phyloP scores from a whole-genome alignment of 257 asterid species.

The Solanum gandarillasii region DNA sequence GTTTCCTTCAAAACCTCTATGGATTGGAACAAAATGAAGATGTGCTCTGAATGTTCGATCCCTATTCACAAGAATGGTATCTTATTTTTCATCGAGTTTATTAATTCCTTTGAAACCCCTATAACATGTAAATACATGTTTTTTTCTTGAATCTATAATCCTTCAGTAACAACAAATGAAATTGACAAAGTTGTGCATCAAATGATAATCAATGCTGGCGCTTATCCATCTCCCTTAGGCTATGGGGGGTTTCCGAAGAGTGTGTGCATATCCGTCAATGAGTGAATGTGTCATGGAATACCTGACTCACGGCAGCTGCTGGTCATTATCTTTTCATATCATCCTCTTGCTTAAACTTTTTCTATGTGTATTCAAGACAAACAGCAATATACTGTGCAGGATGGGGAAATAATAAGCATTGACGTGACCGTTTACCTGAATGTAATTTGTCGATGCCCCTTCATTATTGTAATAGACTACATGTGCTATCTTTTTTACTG shows the following conservation, averaged over 20 bases:
- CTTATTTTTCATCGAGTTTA: not conserved
- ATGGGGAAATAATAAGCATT: conserved; percentile 91
- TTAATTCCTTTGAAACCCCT: not conserved
- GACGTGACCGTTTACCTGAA: conserved; percentile 91
- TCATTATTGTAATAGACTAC: not conserved
- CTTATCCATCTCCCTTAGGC: conserved; percentile 96
- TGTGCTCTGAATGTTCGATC: not conserved
- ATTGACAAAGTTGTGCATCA: conserved; percentile 93
- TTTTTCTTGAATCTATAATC: conserved; percentile 31
- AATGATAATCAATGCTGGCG: conserved; percentile 97
- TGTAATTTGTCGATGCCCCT: conserved; percentile 32
- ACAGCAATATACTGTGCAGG: conserved; percentile 35
- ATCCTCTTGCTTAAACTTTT: not conserved
- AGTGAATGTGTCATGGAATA: conserved; percentile 98
- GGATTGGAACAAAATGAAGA: not conserved
- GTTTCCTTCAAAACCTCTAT: not conserved
- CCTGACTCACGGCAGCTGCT: conserved; percentile 92
- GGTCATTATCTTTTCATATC: conserved; percentile 22
- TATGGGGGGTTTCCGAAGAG: conserved; percentile 97
- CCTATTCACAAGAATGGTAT: not conserved
- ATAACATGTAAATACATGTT: not conserved
- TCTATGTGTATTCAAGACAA: not conserved
- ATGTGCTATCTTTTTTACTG: not conserved
- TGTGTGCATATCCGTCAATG: conserved; percentile 94
- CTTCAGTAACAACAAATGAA: conserved; percentile 86